phyloP scores from a whole-genome alignment of 331 rosid species.

The Cydonia oblonga region DNA sequence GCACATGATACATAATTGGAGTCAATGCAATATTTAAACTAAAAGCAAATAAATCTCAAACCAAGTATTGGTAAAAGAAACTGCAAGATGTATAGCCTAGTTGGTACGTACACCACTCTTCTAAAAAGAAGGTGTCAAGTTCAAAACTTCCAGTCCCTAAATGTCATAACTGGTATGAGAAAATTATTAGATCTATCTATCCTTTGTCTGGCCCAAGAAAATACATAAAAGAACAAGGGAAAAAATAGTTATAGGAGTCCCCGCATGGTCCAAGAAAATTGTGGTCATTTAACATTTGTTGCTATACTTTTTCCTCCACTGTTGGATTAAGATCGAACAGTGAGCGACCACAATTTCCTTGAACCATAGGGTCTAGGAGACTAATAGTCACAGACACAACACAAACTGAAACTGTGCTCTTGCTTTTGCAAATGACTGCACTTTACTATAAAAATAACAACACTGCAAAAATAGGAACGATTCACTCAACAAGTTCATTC shows the following conservation, averaged over 20 bases:
- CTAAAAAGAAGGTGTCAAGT: neutral
- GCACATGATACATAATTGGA: neutral
- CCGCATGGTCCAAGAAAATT: neutral
- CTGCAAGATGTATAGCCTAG: neutral
- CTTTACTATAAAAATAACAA: neutral
- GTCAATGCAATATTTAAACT: neutral
- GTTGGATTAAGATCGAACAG: neutral
- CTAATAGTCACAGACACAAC: neutral
- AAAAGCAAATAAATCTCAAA: neutral
- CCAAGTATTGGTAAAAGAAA: neutral
- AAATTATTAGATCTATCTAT: neutral
- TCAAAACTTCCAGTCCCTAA: neutral
- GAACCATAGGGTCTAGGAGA: neutral
- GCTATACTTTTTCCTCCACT: neutral
- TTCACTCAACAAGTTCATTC: neutral
- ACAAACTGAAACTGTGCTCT: neutral
- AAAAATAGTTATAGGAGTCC: neutral
- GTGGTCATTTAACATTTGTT: neutral
- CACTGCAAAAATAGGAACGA: neutral
- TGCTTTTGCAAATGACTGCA: neutral
- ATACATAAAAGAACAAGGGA: neutral
- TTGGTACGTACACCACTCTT: neutral
- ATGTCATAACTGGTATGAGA: neutral
- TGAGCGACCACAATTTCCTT: neutral
- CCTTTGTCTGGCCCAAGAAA: neutral